Evolutionary conservation across 1,284 basidiomycete genomes (phyloP).

Genomic region (Microbotryum violaceum): DNA sequence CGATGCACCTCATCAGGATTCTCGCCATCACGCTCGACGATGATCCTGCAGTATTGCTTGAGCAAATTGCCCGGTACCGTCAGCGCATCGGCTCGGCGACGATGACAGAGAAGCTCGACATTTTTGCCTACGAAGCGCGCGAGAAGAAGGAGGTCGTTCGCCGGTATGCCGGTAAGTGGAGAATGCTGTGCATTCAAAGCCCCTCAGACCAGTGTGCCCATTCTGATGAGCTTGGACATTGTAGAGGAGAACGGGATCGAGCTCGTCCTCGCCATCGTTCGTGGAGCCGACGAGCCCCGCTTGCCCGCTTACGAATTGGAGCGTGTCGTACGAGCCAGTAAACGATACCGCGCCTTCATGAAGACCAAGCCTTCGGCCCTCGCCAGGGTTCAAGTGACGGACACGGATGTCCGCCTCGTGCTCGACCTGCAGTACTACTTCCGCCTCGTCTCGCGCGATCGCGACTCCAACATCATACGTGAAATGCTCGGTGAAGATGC

Average conservation of each 20-base stretch:
- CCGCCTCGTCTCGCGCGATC: conserved; percentile 25
- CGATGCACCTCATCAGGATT: conserved; percentile 9
- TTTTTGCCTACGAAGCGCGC: conserved; percentile 25
- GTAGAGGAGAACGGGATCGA: conserved; percentile 30
- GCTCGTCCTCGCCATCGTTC: conserved; percentile 33
- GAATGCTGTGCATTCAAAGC: background rate
- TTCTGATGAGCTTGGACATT: background rate
- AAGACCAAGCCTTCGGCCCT: conserved; percentile 25
- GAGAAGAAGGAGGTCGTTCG: conserved; percentile 32
- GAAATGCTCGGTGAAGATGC: conserved; percentile 29
- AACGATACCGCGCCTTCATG: conserved; percentile 22
- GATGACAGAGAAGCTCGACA: conserved; percentile 34
- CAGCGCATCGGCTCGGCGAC: conserved; percentile 26
- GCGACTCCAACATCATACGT: conserved; percentile 29
- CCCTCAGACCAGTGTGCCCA: background rate
- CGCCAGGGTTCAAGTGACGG: conserved; percentile 24
- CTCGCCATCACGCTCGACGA: conserved; percentile 29
- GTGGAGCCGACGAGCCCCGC: conserved; percentile 33
- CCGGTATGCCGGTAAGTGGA: conserved; percentile 27
- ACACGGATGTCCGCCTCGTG: conserved; percentile 32
- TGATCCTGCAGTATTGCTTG: conserved; percentile 17
- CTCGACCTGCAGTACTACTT: conserved; percentile 32
- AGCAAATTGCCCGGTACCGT: conserved; percentile 25
- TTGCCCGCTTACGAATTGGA: conserved; percentile 33
- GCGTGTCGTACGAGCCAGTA: conserved; percentile 24